A percentile compares a stretch with the other conserved stretches of the same genome.
Evolutionary conservation across 2,329 filamentous ascomycete genomes (phyloP).

Genomic region (Pseudogymnoascus sp.): DNA sequence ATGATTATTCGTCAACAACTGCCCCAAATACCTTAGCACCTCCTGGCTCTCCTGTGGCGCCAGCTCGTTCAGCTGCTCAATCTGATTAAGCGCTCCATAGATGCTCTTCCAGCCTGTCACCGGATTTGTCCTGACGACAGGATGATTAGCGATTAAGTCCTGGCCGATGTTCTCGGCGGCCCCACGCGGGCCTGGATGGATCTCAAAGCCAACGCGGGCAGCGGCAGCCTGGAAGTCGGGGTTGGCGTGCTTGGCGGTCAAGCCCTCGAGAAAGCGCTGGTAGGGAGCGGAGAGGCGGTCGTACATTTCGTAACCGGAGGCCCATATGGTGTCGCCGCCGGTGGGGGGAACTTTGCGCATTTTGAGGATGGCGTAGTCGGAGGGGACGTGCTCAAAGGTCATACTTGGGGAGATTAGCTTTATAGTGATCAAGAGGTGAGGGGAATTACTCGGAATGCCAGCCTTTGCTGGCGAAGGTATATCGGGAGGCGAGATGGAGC

Average conservation of each 20-base stretch:
- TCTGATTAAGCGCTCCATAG: conserved; percentile 35
- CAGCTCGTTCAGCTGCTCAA: conserved; percentile 35
- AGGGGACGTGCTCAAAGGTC: conserved; percentile 38
- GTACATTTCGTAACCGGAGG: conserved; percentile 34
- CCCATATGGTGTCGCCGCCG: conserved; percentile 38
- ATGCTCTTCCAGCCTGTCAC: conserved; percentile 56
- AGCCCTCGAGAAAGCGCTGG: conserved; percentile 38
- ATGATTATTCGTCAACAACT: conserved; percentile 32
- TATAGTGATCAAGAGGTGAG: neutral
- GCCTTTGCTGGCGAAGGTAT: conserved; percentile 7
- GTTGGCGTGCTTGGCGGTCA: conserved; percentile 38
- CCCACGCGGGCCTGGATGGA: conserved; percentile 40
- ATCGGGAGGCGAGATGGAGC: conserved; percentile 8
- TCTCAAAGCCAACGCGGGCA: conserved; percentile 31
- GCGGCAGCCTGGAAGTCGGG: conserved; percentile 33
- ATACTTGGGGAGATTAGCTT: conserved; percentile 22
- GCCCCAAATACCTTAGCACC: conserved; percentile 16
- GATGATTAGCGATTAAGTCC: conserved; percentile 42
- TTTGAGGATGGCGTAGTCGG: conserved; percentile 39
- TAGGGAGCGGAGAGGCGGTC: conserved; percentile 40
- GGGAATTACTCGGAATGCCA: neutral
- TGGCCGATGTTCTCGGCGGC: conserved; percentile 45
- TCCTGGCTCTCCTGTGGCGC: conserved; percentile 34
- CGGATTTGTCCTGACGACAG: conserved; percentile 52
- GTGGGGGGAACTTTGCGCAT: conserved; percentile 34